phyloP scores from a whole-genome alignment of 345 rosid genomes.

The Populus davidiana region DNA sequence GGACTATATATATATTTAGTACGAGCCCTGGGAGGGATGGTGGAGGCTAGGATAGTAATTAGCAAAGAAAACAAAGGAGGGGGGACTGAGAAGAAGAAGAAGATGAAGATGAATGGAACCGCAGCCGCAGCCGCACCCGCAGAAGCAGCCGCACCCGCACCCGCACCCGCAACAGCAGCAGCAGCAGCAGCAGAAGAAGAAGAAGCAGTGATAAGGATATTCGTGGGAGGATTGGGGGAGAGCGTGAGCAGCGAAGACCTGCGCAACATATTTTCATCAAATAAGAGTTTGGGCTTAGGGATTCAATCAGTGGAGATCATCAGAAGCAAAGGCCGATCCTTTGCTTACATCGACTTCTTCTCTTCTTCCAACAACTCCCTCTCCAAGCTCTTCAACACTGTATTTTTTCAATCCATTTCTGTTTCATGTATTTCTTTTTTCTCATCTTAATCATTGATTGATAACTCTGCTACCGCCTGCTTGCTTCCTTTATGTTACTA shows the following conservation, averaged over 20 bases:
- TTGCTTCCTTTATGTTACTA: too few relatives aligned
- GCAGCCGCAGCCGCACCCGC: not conserved
- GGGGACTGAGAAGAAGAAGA: not conserved
- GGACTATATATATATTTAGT: too few relatives aligned
- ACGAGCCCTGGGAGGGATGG: not conserved
- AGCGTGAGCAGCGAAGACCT: slow-evolving; percentile 62
- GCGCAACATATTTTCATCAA: slow-evolving; percentile 46
- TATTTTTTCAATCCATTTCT: slow-evolving; percentile 9
- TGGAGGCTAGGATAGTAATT: not conserved
- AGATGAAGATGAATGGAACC: too few relatives aligned
- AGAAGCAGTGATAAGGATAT: slow-evolving; percentile 35
- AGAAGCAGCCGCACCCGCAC: not conserved
- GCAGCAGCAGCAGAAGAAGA: slow-evolving; percentile 11
- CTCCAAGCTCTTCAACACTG: slow-evolving; percentile 74
- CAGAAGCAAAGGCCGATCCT: slow-evolving; percentile 83
- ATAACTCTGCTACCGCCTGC: too few relatives aligned
- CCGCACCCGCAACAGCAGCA: not conserved
- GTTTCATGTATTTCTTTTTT: not conserved
- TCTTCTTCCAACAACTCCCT: slow-evolving; percentile 61
- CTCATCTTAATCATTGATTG: too few relatives aligned
- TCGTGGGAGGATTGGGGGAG: slow-evolving; percentile 82
- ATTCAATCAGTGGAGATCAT: slow-evolving; percentile 54
- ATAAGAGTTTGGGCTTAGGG: slow-evolving; percentile 29
- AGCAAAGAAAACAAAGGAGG: not conserved
- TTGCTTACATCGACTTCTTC: slow-evolving; percentile 73